These are phyloP conservation scores for Boletus pseudo-olivaceus DNA, from an alignment of 768 basidiomycete genomes.

Conservation along the genomic window DNA sequence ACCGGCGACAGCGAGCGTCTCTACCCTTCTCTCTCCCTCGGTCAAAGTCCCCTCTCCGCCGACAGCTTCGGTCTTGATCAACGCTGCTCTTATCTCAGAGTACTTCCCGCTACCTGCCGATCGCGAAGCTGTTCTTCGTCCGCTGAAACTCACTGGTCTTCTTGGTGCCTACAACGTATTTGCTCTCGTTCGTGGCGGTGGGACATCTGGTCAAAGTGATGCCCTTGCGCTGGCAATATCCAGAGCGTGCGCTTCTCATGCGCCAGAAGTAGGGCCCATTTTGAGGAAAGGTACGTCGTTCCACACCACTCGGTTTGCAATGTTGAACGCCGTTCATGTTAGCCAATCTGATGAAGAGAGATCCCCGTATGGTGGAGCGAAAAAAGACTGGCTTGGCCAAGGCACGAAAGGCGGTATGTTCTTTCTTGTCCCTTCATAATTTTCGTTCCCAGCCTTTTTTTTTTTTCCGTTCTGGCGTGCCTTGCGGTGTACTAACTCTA, in stretches of 20 bases:
- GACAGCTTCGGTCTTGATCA: conserved; percentile 73
- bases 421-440: background rate
- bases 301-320: background rate
- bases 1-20: conserved; percentile 4
- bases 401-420: conserved; percentile 87
- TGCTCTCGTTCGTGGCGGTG: conserved; percentile 78
- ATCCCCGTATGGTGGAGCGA: conserved; percentile 97
- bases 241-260: conserved; percentile 69
- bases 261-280: conserved; percentile 58
- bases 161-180: conserved; percentile 83
- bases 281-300: conserved; percentile 61
- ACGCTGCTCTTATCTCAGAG: conserved; percentile 72
- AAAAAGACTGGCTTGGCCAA: conserved; percentile 95
- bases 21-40: conserved; percentile 18
- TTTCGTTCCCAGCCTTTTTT: background rate
- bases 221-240: conserved; percentile 77
- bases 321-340: conserved; percentile 4
- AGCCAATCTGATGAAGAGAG: conserved; percentile 86
- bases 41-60: conserved; percentile 36
- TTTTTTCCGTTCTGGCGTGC: background rate
- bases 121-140: conserved; percentile 77
- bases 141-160: conserved; percentile 78
- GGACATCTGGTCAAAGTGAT: conserved; percentile 89
- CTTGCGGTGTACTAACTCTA: conserved; percentile 5
- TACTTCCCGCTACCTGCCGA: conserved; percentile 78